Evolutionary conservation across 768 basidiomycete genomes (phyloP), one percentile per base, ranked within the genome.

Genomic region (Mycena vulgaris): DNA sequence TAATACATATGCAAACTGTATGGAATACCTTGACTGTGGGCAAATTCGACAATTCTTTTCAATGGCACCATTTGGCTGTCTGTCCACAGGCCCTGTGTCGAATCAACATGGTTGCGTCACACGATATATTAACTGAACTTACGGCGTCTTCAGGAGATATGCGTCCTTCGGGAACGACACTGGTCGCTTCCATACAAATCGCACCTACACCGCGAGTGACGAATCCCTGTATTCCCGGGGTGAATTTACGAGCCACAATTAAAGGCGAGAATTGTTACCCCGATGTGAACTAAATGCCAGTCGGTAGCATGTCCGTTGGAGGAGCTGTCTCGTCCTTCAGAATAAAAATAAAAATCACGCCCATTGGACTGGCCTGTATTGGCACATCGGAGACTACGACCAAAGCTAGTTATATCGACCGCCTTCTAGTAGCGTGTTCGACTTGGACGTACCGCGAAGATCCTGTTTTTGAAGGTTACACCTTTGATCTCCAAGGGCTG

Each of bases 231-330:
- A 21, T 21, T 13, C 3, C 8, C 62, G 42, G 35, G 35, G 51
- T 27, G 30, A n/a, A 62, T 33, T 16, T 3, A 5, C 2, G 13
- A 35, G 10, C 47, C 5, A n/a, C 11, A 30, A 25, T 5, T 37
- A 53, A 3, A 10, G 3, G 13, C 4, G 5, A 53, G 5, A 42
- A 71, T 6, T 80, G 85, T 75, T 70, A 89, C 89, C 1, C 92
- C 93, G 37, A 93, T 84, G 76, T 95, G 93, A 21, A 94, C 92
- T 5, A 95, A 79, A 78, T 96, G 95, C 90, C 92, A 95, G 70
- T 95, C 92, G 1, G 94, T 94, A 5, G 90, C 89, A 74, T 93
- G 89, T 0, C 94, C 94, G 59, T 90, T 40, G 11, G 52, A 63
- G 2, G 69, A 70, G 39, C 70, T 71, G 49, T 6, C 39, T 33